Evolutionary conservation across 805 yeast species (phyloP).

Genomic region (Candida chilensis): DNA sequence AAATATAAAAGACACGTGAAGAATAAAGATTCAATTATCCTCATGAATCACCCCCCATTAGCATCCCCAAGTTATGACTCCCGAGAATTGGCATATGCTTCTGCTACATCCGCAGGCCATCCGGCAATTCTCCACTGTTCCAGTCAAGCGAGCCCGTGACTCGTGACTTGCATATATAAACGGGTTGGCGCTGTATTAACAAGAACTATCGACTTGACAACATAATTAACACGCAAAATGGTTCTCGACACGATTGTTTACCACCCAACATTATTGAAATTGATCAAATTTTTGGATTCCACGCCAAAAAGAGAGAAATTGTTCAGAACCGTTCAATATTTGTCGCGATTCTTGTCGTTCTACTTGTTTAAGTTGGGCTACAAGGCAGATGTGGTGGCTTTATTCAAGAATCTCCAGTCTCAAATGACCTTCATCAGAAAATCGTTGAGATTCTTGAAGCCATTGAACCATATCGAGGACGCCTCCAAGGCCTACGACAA

Average conservation of each 20-base stretch:
- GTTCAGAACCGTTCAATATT: constrained; percentile 71
- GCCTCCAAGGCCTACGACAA: constrained; percentile 62
- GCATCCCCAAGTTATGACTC: too few species aligned
- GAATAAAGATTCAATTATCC: too few species aligned
- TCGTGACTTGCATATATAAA: too few species aligned
- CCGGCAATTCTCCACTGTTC: too few species aligned
- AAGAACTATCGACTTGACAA: too few species aligned
- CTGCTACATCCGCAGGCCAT: too few species aligned
- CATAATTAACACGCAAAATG: too few species aligned
- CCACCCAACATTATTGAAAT: constrained; percentile 62
- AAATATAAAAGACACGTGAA: too few species aligned
- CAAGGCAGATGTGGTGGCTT: constrained; percentile 31
- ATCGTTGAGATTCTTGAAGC: constrained; percentile 77
- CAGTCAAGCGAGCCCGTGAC: too few species aligned
- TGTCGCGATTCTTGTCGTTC: constrained; percentile 63
- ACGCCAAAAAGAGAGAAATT: constrained; percentile 75
- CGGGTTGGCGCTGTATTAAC: too few species aligned
- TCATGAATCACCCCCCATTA: too few species aligned
- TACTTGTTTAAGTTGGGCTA: constrained; percentile 51
- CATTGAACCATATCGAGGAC: constrained; percentile 61
- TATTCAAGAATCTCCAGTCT: constrained; percentile 47
- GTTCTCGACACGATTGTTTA: constrained; percentile 60
- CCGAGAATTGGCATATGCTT: too few species aligned
- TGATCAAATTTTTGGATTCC: constrained; percentile 55
- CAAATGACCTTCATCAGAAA: constrained; percentile 70